A percentile compares a stretch with the other conserved stretches of the same genome.
phyloP scores from a whole-genome alignment of 202 grass and related monocot species.

The Panicum hallii region DNA sequence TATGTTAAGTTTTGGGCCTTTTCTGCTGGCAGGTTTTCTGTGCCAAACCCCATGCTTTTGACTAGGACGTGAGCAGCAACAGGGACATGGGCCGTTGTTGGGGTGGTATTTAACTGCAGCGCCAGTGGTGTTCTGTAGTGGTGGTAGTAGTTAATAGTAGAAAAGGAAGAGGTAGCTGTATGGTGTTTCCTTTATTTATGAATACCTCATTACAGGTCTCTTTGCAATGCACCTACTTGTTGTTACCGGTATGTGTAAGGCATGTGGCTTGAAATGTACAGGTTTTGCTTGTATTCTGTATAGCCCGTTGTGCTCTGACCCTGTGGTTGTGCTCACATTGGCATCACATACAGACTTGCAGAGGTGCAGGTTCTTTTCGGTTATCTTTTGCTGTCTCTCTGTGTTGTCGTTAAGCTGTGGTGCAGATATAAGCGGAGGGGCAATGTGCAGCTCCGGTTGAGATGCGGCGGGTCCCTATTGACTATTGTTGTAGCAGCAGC shows the following conservation, averaged over 20 bases:
- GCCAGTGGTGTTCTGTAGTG: conserved; percentile 9
- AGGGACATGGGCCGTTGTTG: background rate
- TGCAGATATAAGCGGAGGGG: no score
- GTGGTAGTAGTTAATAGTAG: conserved; percentile 2
- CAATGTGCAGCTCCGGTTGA: no score
- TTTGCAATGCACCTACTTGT: background rate
- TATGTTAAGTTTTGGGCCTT: background rate
- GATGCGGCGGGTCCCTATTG: no score
- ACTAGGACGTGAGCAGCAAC: conserved; percentile 3
- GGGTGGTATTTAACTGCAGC: conserved; percentile 16
- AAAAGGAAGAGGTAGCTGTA: background rate
- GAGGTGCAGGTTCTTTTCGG: no score
- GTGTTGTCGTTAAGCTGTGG: no score
- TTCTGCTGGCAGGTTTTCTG: conserved; percentile 10
- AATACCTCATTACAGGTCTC: conserved; percentile 26
- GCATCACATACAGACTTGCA: background rate
- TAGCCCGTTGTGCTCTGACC: background rate
- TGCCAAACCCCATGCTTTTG: conserved; percentile 6
- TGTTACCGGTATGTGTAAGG: background rate
- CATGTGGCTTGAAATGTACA: conserved; percentile 37
- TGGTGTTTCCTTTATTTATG: background rate
- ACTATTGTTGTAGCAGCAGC: no score
- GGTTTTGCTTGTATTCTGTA: background rate
- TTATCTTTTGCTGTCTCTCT: no score
- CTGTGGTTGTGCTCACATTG: background rate